phyloP scores from a whole-genome alignment of 306 rosid genomes.

The Cotoneaster glaucophyllus region DNA sequence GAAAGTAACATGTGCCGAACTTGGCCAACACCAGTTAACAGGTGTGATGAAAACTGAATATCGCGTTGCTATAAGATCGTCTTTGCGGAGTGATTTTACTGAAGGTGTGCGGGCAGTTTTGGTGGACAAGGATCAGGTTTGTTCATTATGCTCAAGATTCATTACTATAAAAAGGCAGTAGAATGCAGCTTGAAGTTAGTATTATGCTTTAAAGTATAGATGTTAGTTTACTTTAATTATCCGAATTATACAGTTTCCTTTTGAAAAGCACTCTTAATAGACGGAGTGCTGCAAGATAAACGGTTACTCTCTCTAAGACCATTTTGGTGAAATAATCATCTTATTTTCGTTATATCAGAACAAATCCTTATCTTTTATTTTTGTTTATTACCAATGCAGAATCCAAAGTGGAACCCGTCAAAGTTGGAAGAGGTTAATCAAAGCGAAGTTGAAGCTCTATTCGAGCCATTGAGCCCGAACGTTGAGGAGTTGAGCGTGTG shows the following conservation, averaged over 20 bases:
- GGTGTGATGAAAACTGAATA: conserved; percentile 90
- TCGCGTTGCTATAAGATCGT: conserved; percentile 79
- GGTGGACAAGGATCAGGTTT: conserved; percentile 98
- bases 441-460: conserved; percentile 54
- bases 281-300: neutral
- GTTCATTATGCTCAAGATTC: conserved; percentile 7
- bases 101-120: conserved; percentile 97
- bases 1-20: conserved; percentile 4
- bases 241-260: neutral
- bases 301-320: neutral
- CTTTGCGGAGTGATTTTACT: conserved; percentile 70
- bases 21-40: conserved; percentile 45
- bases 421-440: conserved; percentile 59
- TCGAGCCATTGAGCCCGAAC: conserved; percentile 51
- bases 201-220: neutral
- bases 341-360: neutral
- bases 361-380: neutral
- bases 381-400: conserved; percentile 40
- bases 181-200: neutral
- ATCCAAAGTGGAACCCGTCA: conserved; percentile 82
- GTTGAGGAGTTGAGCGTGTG: conserved; percentile 28
- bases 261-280: neutral
- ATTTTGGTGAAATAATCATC: neutral
- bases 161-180: neutral
- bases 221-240: too few species aligned